These are phyloP conservation scores for Phaseolus coccineus DNA, from an alignment of 331 rosid genomes.

Conservation along the genomic window DNA sequence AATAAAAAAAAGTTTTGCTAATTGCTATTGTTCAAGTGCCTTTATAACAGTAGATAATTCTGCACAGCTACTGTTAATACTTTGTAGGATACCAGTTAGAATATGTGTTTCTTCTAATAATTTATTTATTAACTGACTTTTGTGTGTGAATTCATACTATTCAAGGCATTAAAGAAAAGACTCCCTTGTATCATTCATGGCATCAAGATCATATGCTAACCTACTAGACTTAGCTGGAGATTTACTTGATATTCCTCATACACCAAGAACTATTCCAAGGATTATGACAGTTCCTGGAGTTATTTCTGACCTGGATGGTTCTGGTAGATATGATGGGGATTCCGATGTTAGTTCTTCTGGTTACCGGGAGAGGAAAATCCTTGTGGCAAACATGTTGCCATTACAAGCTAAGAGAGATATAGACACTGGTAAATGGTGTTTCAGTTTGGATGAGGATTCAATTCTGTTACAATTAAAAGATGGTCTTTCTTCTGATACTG, in stretches of 20 bases:
- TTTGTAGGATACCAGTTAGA: constrained; percentile 25
- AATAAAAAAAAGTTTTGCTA: not conserved
- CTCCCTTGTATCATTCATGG: constrained; percentile 51
- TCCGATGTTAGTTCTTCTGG: constrained; percentile 74
- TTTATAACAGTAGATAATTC: constrained; percentile 27
- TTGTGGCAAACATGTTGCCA: constrained; percentile 92
- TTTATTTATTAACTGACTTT: constrained; percentile 13
- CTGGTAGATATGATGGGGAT: constrained; percentile 65
- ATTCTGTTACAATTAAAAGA: constrained; percentile 73
- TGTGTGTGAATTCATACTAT: constrained; percentile 8
- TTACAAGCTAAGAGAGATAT: constrained; percentile 84
- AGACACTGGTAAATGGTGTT: constrained; percentile 79
- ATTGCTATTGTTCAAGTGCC: constrained; percentile 29
- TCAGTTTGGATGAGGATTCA: constrained; percentile 87
- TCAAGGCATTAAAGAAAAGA: constrained; percentile 35
- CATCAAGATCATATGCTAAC: constrained; percentile 74
- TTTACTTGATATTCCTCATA: constrained; percentile 71
- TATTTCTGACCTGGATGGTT: constrained; percentile 71
- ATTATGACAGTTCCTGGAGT: constrained; percentile 89
- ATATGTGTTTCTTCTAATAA: not conserved
- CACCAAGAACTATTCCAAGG: constrained; percentile 78
- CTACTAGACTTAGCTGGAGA: constrained; percentile 67
- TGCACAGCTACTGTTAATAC: constrained; percentile 22
- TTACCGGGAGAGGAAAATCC: constrained; percentile 73
- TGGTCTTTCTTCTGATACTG: constrained; percentile 81